phyloP scores from a whole-genome alignment of 2,329 filamentous ascomycete species.

The Leptographium radiaticola region DNA sequence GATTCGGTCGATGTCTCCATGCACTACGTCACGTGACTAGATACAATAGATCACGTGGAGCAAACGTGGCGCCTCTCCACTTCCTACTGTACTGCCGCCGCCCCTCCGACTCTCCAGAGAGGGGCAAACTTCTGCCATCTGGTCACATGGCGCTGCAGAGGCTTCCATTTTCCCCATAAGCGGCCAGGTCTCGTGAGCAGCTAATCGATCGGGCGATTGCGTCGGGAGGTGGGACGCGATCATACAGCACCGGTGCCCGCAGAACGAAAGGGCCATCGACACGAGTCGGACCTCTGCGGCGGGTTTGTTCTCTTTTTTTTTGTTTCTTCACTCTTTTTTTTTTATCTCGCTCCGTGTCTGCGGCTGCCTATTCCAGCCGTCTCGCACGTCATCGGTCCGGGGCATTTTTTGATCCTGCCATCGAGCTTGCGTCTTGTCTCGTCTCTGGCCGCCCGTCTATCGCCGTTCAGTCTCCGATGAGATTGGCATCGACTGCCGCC shows the following conservation, averaged over 20 bases:
- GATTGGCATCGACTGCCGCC: not conserved
- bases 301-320: not conserved
- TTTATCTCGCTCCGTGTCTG: no score
- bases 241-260: not conserved
- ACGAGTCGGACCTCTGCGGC: not conserved
- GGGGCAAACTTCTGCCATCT: not conserved
- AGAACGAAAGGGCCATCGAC: not conserved
- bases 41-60: no score
- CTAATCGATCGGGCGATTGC: constrained; percentile 5
- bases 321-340: not conserved
- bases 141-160: constrained; percentile 14
- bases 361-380: no score
- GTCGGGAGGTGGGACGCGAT: constrained; percentile 1
- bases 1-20: no score
- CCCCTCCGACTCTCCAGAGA: no score
- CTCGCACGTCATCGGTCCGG: no score
- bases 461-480: not conserved
- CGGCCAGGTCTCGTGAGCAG: constrained; percentile 12
- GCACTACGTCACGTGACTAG: no score
- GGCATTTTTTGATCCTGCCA: no score
- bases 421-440: not conserved
- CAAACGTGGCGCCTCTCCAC: no score
- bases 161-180: no score
- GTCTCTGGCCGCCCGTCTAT: not conserved
- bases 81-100: no score